Base-by-base conservation (phyloP, 2,329 filamentous ascomycete genomes). In the Chrysoporthe puriensis region DNA sequence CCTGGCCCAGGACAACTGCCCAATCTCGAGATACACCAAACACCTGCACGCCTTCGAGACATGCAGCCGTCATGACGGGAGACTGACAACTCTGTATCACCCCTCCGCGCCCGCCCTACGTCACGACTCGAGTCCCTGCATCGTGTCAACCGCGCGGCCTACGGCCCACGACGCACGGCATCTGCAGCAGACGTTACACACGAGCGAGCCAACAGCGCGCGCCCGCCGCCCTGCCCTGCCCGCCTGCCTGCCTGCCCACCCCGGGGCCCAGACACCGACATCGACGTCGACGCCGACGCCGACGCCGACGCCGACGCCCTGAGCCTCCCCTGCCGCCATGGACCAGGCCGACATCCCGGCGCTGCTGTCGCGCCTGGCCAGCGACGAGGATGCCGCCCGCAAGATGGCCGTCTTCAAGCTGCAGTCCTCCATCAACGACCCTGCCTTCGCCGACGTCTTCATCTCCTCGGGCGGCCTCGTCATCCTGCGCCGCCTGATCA, bases 341-440 rank as follows among this genome's bases (percentile, higher is more conserved):
- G 88, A 90, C 75, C 88, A 90, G 80, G 86, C 86, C 73, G 88
- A 90, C 73, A 88, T 90, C 73, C 88, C 88, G 61, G 85, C 86
- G 77, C 84, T 90, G 73, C 82, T 90, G 73, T 82, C 86, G 80
- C 87, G 88, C 72, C 82, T 90, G 70, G 83, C 86, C 52, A 90
- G 88, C 80, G 86, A 90, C 73, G 88, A 97, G 80, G 96, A 99
- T 84, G 94, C 93, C 66, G 90, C 93, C 73, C 93, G 94, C 76
- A 99, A 99, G 80, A 97, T 98, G 93, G 96, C 96, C 69, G 96
- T 96, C 70, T 99, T 99, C 87, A 97, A 97, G 82, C 88, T 99
- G 72, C 96, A 99, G 80, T 91, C 88, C 71, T 94, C 93, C 70
- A 97, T 99, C 79, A 95, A 94, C 77, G 96, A 99, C 80, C 95